Evolutionary conservation across 2,329 filamentous ascomycete genomes (phyloP), one percentile per base, ranked within the genome.

Genomic region (Colletotrichum sp.): DNA sequence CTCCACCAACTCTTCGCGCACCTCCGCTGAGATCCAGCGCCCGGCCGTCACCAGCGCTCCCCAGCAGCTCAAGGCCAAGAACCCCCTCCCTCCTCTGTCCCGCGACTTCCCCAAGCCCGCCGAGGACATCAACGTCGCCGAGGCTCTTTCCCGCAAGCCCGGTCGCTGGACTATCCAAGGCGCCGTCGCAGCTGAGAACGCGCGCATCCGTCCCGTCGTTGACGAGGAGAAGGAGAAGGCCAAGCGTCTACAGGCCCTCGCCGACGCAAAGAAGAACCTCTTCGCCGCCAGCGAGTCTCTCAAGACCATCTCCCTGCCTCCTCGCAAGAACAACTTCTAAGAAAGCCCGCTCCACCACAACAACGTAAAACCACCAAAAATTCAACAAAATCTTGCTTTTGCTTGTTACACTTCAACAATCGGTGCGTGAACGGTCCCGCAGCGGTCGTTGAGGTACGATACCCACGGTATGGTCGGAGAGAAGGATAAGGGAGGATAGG

Each of bases 211-310:
- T 64, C 64, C 76, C 76, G 79, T 80, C 32, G 75, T 79, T 70
- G 82, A 81, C 75, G 78, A 77, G 74, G 76, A 78, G 58, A 77
- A 82, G 48, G 80, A 83, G 74, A 80, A 83, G 61, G 85, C 85
- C 61, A 80, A 82, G 74, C 82, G 84, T 52, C 81, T 82, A 18
- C 81, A 80, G 74, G 85, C 87, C 61, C 84, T 90, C 52, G 87
- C 88, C 68, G 84, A 85, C 43, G 85, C 84, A 32, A 91, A 91
- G 85, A 82, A 80, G 75, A 84, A 88, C 39, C 82, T 91, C 18
- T 84, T 88, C 18, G 83, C 84, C 62, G 83, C 83, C 36, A 83
- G 84, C 70, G 80, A 79, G 30, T 76, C 80, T 4, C 60, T 76
- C 36, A 76, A 76, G 34, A 15, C 66, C 7, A 28, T 64, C 25